phyloP scores from a whole-genome alignment of 2,329 filamentous ascomycete genomes.

The Fusarium pseudonygamai region DNA sequence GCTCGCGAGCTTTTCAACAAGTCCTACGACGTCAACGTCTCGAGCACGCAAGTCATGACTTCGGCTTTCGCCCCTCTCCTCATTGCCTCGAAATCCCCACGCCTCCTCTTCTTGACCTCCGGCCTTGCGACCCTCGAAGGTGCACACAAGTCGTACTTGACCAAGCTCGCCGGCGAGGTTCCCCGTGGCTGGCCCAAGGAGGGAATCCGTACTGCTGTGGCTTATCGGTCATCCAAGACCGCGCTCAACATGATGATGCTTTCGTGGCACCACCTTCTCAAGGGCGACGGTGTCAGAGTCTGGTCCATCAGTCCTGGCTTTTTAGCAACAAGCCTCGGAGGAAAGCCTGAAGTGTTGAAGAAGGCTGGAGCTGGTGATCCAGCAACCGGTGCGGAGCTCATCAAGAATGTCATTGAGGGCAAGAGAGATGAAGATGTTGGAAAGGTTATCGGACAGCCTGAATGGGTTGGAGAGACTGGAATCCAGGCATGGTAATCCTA shows the following conservation, averaged over 20 bases:
- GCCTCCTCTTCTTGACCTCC: constrained; percentile 60
- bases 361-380: constrained; percentile 49
- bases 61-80: constrained; percentile 56
- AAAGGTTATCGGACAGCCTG: constrained; percentile 45
- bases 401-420: constrained; percentile 54
- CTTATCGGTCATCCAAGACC: constrained; percentile 41
- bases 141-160: constrained; percentile 40
- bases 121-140: constrained; percentile 53
- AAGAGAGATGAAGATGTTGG: constrained; percentile 54
- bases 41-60: constrained; percentile 56
- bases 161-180: constrained; percentile 38
- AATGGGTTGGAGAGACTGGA: constrained; percentile 39
- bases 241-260: constrained; percentile 48
- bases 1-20: constrained; percentile 56
- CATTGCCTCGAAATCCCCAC: constrained; percentile 51
- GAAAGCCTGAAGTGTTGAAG: constrained; percentile 43
- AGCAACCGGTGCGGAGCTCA: constrained; percentile 49
- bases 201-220: constrained; percentile 51
- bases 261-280: constrained; percentile 56
- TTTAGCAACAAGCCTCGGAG: constrained; percentile 57
- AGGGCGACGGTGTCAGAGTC: constrained; percentile 60
- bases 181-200: constrained; percentile 60
- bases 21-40: constrained; percentile 61
- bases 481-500: constrained; percentile 46
- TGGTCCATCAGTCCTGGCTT: constrained; percentile 60